These are phyloP conservation scores for Alternaria sp. DNA, from an alignment of 2,329 filamentous ascomycete species.

Conservation along the genomic window DNA sequence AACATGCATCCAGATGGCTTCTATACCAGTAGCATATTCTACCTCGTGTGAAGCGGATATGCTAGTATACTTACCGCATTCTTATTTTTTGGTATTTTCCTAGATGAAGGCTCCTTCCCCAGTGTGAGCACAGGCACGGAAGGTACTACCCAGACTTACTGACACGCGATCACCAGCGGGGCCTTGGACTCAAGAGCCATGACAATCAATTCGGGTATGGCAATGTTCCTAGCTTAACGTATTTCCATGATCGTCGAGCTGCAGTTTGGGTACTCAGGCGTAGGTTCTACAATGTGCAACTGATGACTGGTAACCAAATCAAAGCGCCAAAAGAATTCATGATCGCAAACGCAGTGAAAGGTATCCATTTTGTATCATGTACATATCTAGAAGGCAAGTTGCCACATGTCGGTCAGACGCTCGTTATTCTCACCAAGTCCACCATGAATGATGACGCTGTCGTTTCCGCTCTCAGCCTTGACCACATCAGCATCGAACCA, in stretches of 20 bases:
- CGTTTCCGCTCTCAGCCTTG: slow-evolving; percentile 34
- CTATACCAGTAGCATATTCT: neutral
- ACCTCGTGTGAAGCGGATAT: neutral
- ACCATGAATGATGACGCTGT: slow-evolving; percentile 56
- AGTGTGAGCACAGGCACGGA: neutral
- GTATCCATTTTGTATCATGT: neutral
- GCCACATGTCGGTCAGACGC: slow-evolving; percentile 59
- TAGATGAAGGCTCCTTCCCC: neutral
- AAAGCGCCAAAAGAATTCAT: neutral
- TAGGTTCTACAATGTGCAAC: neutral
- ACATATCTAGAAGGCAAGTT: slow-evolving; percentile 42
- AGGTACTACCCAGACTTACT: neutral
- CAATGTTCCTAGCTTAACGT: neutral
- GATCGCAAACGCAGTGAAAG: neutral
- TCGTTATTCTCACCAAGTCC: slow-evolving; percentile 61
- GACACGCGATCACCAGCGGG: neutral
- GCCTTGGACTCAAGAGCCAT: neutral
- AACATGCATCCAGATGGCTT: neutral
- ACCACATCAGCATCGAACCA: slow-evolving; percentile 62
- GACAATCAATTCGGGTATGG: neutral
- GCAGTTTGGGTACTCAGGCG: neutral
- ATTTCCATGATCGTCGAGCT: neutral
- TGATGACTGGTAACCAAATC: neutral
- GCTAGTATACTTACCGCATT: neutral
- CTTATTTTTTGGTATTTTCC: neutral